Conservation (phyloP, 2,329 filamentous ascomycete species). For the Ceratocystis cacaofunesta region DNA sequence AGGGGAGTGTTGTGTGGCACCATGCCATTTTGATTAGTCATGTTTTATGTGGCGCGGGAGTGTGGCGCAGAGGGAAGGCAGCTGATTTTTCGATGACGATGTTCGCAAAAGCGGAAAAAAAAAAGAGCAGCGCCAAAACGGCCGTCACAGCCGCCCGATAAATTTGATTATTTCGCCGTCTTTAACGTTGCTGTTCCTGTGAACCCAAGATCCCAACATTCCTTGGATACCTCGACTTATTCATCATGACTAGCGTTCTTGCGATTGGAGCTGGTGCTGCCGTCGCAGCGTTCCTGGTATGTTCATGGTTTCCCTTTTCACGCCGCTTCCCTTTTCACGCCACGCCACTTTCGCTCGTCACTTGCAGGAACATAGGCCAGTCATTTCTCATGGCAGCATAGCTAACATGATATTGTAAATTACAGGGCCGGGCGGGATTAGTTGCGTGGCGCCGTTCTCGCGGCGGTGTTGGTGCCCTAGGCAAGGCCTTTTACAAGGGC, state of each 20-base stretch:
- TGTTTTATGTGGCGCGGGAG: background rate
- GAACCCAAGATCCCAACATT: background rate
- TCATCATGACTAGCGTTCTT: conserved; percentile 30
- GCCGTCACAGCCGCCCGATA: background rate
- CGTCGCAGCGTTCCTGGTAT: conserved; percentile 38
- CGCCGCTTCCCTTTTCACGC: background rate
- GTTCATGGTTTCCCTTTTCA: conserved; percentile 23
- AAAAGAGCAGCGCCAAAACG: background rate
- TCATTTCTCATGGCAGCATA: too few species aligned
- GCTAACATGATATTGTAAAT: background rate
- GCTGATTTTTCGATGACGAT: conserved; percentile 15
- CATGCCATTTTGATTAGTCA: background rate
- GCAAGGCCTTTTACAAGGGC: conserved; percentile 92
- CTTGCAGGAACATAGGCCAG: too few species aligned
- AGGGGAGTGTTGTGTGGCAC: background rate
- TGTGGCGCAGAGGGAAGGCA: background rate
- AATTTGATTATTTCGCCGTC: background rate
- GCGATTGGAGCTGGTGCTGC: conserved; percentile 35
- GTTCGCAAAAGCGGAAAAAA: background rate
- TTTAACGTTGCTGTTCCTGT: background rate
- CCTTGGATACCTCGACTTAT: background rate
- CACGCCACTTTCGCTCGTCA: background rate
- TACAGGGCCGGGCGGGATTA: conserved; percentile 76
- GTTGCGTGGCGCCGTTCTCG: conserved; percentile 75
- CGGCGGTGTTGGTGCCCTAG: conserved; percentile 62